phyloP scores from a whole-genome alignment of 2,329 filamentous ascomycete genomes.

The Metarhizium humberi region DNA sequence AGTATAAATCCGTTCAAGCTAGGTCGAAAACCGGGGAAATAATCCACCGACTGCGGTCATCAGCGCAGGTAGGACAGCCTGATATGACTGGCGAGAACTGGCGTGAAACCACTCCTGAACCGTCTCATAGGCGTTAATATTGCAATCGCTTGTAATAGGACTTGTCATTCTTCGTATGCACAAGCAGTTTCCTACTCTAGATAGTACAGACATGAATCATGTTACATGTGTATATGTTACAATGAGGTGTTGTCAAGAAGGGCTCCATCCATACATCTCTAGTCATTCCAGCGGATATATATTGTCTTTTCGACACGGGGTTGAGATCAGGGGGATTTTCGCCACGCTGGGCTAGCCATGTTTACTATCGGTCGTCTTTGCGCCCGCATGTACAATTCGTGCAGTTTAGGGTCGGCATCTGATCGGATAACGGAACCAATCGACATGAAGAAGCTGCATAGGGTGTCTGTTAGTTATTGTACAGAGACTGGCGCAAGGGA shows the following conservation, averaged over 20 bases:
- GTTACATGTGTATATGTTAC: conserved; percentile 1
- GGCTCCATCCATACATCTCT: background rate
- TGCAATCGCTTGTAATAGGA: background rate
- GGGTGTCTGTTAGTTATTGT: conserved; percentile 10
- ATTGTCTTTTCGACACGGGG: background rate
- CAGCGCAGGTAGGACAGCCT: no score
- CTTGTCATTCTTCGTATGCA: background rate
- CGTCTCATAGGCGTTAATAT: background rate
- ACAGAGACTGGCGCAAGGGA: background rate
- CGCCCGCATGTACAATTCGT: conserved; percentile 67
- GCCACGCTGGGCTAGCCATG: conserved; percentile 29
- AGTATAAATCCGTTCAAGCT: no score
- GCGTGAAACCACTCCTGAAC: background rate
- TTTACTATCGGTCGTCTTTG: conserved; percentile 64
- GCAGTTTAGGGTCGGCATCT: conserved; percentile 68
- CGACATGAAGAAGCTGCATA: conserved; percentile 83
- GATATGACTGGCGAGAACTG: background rate
- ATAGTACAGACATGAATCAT: background rate
- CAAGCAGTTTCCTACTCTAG: background rate
- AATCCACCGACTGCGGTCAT: no score
- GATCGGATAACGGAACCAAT: conserved; percentile 95
- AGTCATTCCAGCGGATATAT: conserved; percentile 2
- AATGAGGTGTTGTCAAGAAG: background rate
- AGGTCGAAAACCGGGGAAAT: no score
- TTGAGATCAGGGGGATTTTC: conserved; percentile 8